Evolutionary conservation across 306 rosid species (phyloP).

Genomic region (Lotus japonicus): DNA sequence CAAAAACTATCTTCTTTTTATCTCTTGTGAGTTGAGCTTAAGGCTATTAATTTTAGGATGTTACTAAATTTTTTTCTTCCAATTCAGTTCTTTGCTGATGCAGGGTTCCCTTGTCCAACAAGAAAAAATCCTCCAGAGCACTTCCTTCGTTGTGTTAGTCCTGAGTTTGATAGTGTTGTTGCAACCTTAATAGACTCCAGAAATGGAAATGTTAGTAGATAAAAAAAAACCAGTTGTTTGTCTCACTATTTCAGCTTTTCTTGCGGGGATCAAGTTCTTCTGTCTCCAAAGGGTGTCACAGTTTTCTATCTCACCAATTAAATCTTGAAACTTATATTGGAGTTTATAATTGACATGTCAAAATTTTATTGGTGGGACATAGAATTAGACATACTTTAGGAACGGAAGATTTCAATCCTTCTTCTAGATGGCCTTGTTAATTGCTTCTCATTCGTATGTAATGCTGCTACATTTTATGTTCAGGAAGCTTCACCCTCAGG

Average conservation of each 20-base stretch:
- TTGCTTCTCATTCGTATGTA: too few species aligned
- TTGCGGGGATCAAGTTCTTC: neutral
- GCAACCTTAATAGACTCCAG: conserved; percentile 28
- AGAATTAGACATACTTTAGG: too few species aligned
- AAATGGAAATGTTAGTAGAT: conserved; percentile 26
- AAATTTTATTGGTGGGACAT: too few species aligned
- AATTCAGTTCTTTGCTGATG: conserved; percentile 58
- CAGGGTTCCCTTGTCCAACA: conserved; percentile 64
- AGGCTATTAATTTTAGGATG: neutral
- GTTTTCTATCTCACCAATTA: too few species aligned
- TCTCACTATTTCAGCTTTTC: neutral
- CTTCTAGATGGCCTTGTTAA: too few species aligned
- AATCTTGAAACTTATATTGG: too few species aligned
- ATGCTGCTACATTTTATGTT: neutral
- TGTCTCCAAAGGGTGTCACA: too few species aligned
- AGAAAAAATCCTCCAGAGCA: conserved; percentile 65
- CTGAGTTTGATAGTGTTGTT: conserved; percentile 45
- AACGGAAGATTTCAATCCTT: too few species aligned
- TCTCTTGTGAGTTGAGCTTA: neutral
- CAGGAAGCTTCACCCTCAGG: conserved; percentile 16
- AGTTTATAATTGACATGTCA: too few species aligned
- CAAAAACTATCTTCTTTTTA: neutral
- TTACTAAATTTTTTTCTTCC: neutral
- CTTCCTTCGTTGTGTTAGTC: conserved; percentile 56
- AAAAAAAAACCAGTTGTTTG: neutral